Percentiles rank a stretch among this genome's conserved stretches.
phyloP scores from a whole-genome alignment of 2,329 filamentous ascomycete genomes.

The Trichoderma oligosporum region DNA sequence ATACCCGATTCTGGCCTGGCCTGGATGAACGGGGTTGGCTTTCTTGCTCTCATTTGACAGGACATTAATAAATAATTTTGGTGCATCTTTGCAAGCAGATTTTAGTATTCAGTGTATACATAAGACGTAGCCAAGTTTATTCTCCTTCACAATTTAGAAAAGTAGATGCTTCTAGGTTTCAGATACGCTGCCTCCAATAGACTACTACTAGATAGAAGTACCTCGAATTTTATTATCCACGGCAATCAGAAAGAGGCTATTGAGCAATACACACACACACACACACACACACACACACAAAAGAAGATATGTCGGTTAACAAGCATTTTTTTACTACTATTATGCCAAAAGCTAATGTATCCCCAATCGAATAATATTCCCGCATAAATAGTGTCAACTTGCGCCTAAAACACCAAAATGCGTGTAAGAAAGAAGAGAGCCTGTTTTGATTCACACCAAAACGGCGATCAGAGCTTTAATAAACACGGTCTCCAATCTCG shows the following conservation, averaged over 20 bases:
- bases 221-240: too few relatives aligned
- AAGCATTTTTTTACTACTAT: not conserved
- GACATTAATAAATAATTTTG: constrained; percentile 30
- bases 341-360: not conserved
- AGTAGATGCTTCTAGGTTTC: too few relatives aligned
- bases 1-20: constrained; percentile 27
- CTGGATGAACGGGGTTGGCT: constrained; percentile 26
- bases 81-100: not conserved
- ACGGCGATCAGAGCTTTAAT: constrained; percentile 43
- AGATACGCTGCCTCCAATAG: too few relatives aligned
- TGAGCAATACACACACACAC: too few relatives aligned
- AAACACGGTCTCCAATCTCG: constrained; percentile 70
- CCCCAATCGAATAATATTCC: not conserved
- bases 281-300: too few relatives aligned
- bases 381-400: constrained; percentile 24
- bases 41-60: constrained; percentile 32
- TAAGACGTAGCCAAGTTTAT: not conserved
- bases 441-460: too few relatives aligned
- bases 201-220: too few relatives aligned
- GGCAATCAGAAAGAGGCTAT: too few relatives aligned
- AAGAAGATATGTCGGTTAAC: too few relatives aligned
- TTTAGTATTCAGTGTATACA: not conserved
- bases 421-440: not conserved
- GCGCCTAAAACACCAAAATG: constrained; percentile 23
- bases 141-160: too few relatives aligned